Evolutionary conservation across 2,329 filamentous ascomycete species (phyloP).

Genomic region (Myriosclerotinia duriaeana): DNA sequence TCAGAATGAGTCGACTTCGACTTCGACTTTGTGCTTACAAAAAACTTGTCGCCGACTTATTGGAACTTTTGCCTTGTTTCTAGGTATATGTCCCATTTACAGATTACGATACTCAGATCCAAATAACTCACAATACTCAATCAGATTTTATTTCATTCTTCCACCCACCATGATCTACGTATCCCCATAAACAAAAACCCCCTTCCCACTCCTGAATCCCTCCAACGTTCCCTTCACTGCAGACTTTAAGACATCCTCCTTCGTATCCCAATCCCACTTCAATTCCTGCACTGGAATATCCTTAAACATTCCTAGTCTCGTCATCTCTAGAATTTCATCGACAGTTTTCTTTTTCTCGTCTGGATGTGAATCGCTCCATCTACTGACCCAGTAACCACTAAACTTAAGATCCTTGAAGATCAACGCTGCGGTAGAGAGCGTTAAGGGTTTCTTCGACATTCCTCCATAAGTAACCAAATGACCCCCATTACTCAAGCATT

Average conservation of each 20-base stretch:
- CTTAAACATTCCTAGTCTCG: constrained; percentile 72
- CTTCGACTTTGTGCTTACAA: not conserved
- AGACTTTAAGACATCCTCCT: constrained; percentile 63
- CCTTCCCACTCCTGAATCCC: constrained; percentile 85
- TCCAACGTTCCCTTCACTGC: constrained; percentile 81
- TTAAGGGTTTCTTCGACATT: constrained; percentile 86
- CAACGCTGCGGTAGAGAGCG: constrained; percentile 75
- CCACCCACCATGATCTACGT: constrained; percentile 38
- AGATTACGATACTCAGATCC: not conserved
- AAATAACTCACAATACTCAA: not conserved
- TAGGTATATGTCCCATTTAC: not conserved
- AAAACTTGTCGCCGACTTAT: not conserved
- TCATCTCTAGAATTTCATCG: constrained; percentile 77
- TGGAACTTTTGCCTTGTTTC: not conserved
- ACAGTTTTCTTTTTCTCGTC: constrained; percentile 76
- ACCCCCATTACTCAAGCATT: constrained; percentile 65
- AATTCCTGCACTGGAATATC: constrained; percentile 82
- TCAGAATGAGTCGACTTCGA: not conserved
- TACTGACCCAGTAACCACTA: constrained; percentile 91
- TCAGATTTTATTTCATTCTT: not conserved
- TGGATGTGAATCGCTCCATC: constrained; percentile 77
- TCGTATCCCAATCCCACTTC: constrained; percentile 79
- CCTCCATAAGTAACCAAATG: constrained; percentile 92
- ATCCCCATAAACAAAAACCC: constrained; percentile 77
- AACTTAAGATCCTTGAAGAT: constrained; percentile 94